Base-by-base conservation (phyloP, 2,329 filamentous ascomycete species). In the Arthroderma uncinatum region DNA sequence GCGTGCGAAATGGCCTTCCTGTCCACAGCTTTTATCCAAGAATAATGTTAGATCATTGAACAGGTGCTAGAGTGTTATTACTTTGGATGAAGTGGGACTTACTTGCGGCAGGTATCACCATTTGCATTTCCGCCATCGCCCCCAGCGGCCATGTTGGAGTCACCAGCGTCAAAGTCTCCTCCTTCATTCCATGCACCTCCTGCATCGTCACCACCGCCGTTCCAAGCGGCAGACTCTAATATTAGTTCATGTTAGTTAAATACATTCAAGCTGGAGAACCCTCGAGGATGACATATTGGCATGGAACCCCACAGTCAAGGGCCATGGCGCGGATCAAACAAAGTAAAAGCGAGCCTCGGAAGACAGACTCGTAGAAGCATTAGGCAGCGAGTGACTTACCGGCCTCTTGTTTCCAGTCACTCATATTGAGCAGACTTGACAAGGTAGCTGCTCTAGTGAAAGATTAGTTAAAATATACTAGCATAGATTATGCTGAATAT, bases 101-200 rank as follows among this genome's bases (percentile, higher is more conserved):
- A 74, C 72, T 69, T 70, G 62, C 68, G 71, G 60, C 71, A 73
- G 21, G 57, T 61, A 50, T 65, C 63, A 30, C 70, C 66, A 54
- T 60, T 59, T 48, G 70, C 65, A 52, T 60, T 58, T 42, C 54
- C 56, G 39, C 40, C 8, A 7, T 14, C 42, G 14, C 40, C 54
- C 12, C 12, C 23, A 48, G 39, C 58, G 28, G 23, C 54, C 58
- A 53, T 36, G 56, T 50, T 58, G 55, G 16, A 37, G 54, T n/a
- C 50, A 37, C 30, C 34, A 54, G 37, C 34, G 23, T 52, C 54
- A 30, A 28, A 56, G 37, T 34, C 23, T n/a, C 47, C 54, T 14
- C 57, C 58, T 40, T 57, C 48, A 42, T 60, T 58, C 60, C 42
- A 58, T 14, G 37, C 54, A 48, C 33, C 48, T 7, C 47, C 59